Evolutionary conservation across 306 rosid species (phyloP), one percentile per base, ranked within the genome.

Genomic region (Sechiopsis laciniata): DNA sequence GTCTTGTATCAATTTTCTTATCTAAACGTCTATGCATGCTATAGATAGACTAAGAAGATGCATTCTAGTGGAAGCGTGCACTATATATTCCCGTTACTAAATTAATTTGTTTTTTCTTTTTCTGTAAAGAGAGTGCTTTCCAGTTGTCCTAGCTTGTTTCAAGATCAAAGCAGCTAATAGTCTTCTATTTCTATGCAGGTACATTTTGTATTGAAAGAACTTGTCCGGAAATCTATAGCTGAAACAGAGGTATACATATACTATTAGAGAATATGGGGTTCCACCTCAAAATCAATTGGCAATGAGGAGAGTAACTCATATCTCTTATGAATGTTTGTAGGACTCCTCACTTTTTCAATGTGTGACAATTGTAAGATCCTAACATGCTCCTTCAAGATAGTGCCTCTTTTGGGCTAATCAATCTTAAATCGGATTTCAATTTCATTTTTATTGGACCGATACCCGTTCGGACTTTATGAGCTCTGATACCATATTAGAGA

Each of bases 121-220:
- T 46, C 56, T 48, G 56, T 48, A 46, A 12, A 46, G 10, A 13
- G 13, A n/a, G 7, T 0, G 5, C 48, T 68, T 69, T 22, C 20
- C 58, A 7, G 5, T 8, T 69, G 5, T 50, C 73, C 57, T 21
- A 21, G 73, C 1, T 48, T 6, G 55, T 74, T 45, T 74, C 57
- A 40, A 32, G 48, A 55, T 74, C 56, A n/a, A 13, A 73, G 6
- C 40, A 74, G 21, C 10, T 56, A 37, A 67, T 24, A 12, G 21
- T 37, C 40, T 37, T 74, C 21, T 77, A 79, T 78, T 79, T 55
- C 72, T 80, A 68, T 32, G 63, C 79, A 95, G 99, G 99, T 95
- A 79, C 97, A 95, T 80, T 87, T 91, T 69, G 86, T 95, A 79
- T 81, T 95, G 76, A 95, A 95, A 85, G 99, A 95, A 86, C 91